Percentiles rank a stretch among this genome's conserved stretches.
Conservation (phyloP, 2,329 filamentous ascomycete genomes). For the Ascochyta rabiei region DNA sequence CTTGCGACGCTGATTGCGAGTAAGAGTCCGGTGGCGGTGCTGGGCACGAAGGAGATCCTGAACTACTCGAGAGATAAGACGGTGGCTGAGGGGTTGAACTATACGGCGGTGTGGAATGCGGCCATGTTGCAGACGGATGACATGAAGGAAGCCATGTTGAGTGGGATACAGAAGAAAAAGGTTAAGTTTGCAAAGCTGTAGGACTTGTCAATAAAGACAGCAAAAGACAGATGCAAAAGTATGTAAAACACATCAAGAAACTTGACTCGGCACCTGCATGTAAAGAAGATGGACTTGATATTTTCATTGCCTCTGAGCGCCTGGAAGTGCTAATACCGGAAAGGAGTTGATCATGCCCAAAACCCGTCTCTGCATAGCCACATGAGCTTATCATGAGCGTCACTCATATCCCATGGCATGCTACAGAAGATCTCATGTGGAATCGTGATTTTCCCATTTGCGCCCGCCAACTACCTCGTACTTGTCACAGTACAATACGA, state of each 20-base stretch:
- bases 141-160: conserved; percentile 74
- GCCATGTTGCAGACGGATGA: conserved; percentile 82
- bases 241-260: too few relatives aligned
- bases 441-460: conserved; percentile 48
- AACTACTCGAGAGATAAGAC: conserved; percentile 81
- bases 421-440: conserved; percentile 44
- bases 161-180: conserved; percentile 77
- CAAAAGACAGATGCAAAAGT: too few relatives aligned
- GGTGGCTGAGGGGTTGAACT: conserved; percentile 78
- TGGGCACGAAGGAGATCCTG: conserved; percentile 85
- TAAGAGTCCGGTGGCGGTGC: conserved; percentile 88
- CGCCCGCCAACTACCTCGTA: conserved; percentile 33
- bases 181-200: conserved; percentile 86
- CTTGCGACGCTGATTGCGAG: conserved; percentile 69
- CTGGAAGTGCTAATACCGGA: conserved; percentile 50
- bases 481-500: conserved; percentile 26
- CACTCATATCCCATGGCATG: conserved; percentile 47
- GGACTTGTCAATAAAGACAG: not conserved
- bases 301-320: conserved; percentile 53
- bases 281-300: conserved; percentile 45
- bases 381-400: conserved; percentile 34
- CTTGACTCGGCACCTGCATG: not conserved
- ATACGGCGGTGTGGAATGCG: conserved; percentile 87
- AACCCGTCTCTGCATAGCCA: conserved; percentile 33
- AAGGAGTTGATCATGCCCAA: conserved; percentile 44